These are phyloP conservation scores for Backusella australiensis DNA, from an alignment of 192 early-diverging fungal genomes.

Conservation along the genomic window DNA sequence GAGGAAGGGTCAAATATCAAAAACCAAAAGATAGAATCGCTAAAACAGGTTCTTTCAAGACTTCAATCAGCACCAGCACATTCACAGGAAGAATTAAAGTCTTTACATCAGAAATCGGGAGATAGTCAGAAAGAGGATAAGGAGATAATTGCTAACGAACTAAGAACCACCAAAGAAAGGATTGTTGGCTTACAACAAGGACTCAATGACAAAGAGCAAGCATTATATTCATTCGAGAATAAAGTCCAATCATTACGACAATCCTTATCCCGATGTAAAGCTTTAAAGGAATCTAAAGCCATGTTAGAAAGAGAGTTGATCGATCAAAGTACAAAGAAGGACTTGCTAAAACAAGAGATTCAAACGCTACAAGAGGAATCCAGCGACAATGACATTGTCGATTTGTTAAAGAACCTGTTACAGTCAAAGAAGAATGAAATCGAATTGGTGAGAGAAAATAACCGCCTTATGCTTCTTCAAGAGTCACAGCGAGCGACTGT, in stretches of 20 bases:
- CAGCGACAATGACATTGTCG: not conserved
- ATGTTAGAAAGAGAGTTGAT: not conserved
- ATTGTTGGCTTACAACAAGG: not conserved
- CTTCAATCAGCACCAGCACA: not conserved
- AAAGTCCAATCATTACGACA: not conserved
- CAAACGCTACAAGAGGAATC: not conserved
- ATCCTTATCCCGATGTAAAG: not conserved
- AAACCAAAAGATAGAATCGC: not conserved
- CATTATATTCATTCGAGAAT: not conserved
- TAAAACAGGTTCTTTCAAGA: not conserved
- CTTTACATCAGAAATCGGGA: not conserved
- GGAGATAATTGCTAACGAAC: not conserved
- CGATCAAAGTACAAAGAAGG: not conserved
- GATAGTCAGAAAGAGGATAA: not conserved
- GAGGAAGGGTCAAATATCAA: not conserved
- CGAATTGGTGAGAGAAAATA: not conserved
- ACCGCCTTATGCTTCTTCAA: not conserved
- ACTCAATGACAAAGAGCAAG: not conserved
- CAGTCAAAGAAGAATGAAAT: not conserved
- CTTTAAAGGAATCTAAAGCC: not conserved
- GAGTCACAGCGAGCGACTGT: not conserved
- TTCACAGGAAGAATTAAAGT: not conserved
- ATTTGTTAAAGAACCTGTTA: not conserved
- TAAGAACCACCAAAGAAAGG: not conserved
- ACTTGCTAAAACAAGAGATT: not conserved